phyloP scores from a whole-genome alignment of 192 early-diverging fungal genomes.

The Mortierella claussenii region DNA sequence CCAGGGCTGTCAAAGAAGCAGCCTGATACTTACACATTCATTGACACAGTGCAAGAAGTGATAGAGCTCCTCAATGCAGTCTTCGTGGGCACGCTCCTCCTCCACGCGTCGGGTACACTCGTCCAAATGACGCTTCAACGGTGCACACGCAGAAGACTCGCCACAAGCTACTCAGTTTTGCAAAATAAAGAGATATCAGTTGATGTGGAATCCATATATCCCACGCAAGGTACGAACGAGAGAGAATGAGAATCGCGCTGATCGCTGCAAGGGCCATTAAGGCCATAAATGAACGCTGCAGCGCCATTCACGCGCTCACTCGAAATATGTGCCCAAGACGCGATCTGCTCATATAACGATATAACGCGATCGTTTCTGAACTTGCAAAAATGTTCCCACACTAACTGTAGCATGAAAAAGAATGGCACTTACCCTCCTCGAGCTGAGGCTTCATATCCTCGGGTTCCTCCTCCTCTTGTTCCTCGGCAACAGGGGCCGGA shows the following conservation, averaged over 20 bases:
- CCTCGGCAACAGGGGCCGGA: constrained; percentile 16
- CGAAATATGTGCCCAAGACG: no score
- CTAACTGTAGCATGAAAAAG: neutral
- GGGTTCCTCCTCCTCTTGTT: constrained; percentile 62
- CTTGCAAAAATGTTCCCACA: neutral
- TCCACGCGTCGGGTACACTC: constrained; percentile 83
- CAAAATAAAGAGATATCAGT: no score
- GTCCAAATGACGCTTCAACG: constrained; percentile 80
- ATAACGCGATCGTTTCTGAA: no score
- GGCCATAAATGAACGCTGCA: no score
- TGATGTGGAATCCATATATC: no score
- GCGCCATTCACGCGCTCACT: no score
- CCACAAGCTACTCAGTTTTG: constrained; percentile 75
- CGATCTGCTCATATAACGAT: no score
- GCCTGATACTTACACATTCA: constrained; percentile 74
- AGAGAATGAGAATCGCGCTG: no score
- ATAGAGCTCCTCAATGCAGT: constrained; percentile 84
- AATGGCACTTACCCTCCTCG: constrained; percentile 60
- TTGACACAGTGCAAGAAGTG: constrained; percentile 87
- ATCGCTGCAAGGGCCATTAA: no score
- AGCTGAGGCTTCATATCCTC: constrained; percentile 71
- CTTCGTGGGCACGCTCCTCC: constrained; percentile 72
- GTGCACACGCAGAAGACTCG: constrained; percentile 69
- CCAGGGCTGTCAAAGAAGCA: neutral
- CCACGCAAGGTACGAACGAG: no score